Evolutionary conservation across 345 rosid genomes (phyloP).

Genomic region (Schrenkiella parvula): DNA sequence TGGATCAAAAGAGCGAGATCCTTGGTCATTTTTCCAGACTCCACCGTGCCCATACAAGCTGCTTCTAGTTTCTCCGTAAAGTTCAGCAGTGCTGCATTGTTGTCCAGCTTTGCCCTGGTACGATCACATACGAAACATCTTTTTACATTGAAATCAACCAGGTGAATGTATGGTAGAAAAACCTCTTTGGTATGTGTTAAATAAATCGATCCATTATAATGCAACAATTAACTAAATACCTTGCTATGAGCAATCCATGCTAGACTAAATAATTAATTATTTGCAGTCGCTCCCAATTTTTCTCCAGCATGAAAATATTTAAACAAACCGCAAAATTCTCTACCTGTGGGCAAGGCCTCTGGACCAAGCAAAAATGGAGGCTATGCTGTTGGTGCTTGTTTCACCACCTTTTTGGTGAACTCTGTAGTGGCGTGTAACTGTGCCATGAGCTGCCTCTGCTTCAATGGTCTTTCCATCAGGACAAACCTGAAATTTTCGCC

Average conservation of each 20-base stretch:
- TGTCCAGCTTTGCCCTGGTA: slow-evolving; percentile 77
- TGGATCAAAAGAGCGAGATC: slow-evolving; percentile 70
- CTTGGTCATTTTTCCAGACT: slow-evolving; percentile 81
- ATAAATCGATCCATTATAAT: not conserved
- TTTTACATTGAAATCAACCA: not conserved
- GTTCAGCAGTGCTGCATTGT: slow-evolving; percentile 52
- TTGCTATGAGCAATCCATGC: not conserved
- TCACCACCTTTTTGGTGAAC: slow-evolving; percentile 87
- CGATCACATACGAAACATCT: not conserved
- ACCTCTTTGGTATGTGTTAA: not conserved
- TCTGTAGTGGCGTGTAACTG: slow-evolving; percentile 79
- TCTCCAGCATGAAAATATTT: not conserved
- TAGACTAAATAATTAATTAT: not conserved
- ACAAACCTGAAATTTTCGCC: slow-evolving; percentile 55
- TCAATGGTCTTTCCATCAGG: slow-evolving; percentile 91
- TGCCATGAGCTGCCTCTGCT: slow-evolving; percentile 89
- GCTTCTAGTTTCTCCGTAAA: slow-evolving; percentile 73
- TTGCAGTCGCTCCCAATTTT: not conserved
- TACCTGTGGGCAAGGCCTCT: slow-evolving; percentile 85
- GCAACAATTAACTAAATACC: not conserved
- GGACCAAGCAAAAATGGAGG: slow-evolving; percentile 87
- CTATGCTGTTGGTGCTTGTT: slow-evolving; percentile 89
- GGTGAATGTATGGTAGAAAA: not conserved
- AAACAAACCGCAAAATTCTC: not conserved
- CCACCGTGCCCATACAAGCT: slow-evolving; percentile 63